Base-by-base conservation (phyloP, 1,284 basidiomycete genomes). In the Paramarasmius palmivorus region DNA sequence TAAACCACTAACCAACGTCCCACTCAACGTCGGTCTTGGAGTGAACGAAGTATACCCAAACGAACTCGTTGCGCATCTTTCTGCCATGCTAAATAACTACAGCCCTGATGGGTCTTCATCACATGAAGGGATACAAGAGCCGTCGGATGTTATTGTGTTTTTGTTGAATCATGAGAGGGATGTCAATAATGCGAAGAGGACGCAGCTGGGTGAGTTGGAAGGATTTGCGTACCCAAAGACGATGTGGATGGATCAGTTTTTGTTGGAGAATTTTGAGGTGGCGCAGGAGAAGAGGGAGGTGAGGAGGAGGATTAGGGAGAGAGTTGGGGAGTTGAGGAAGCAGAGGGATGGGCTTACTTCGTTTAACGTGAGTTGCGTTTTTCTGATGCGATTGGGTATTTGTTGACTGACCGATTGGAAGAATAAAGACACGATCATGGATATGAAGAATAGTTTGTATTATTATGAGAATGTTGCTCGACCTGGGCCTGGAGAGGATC, bases 401-500 rank as follows among this genome's bases (percentile, higher is more conserved):
- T 40, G 17, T 20, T 23, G 26, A 50, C 45, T 37, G 48, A 53
- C 15, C 50, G 44, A 48, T 49, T 54, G 56, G 6, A 55, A 90
- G 87, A 77, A 78, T 45, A 74, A 79, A 60, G 85, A 90, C 61
- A 76, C 80, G 0, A 61, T 88, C 37, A 77, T 77, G 40, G 79
- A 86, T 58, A 65, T 92, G 39, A 75, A 75, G 14, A 76, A 82
- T 4, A 71, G 82, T 1, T 72, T 89, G 22, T 73, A 86, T 56
- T 92, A 91, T 63, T 89, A 83, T 63, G 85, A 90, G 64, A 69
- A 83, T 41, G 72, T 89, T 3, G 87, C 86, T 1, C 66, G 78
- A 34, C 65, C 74, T 51, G 68, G 78, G 34, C 65, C 74, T 51
- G 68, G 70, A 25, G 78, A 71, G 3, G 76, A 82, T 50, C 62